phyloP scores from a whole-genome alignment of 75 land plant genomes.

The Gnetum montanum region DNA sequence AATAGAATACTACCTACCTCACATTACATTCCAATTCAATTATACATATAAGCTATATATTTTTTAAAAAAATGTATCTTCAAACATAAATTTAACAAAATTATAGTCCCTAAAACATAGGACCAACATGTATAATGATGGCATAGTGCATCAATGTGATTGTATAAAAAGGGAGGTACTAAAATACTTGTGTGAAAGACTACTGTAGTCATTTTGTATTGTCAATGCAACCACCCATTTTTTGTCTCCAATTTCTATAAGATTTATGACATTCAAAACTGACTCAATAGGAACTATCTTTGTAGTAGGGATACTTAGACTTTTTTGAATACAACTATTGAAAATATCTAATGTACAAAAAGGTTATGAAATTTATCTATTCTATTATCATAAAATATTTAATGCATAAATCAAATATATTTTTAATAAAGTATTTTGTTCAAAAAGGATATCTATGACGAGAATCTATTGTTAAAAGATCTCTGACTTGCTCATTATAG shows the following conservation, averaged over 20 bases:
- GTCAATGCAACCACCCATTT: slow-evolving; percentile 75
- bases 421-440: slow-evolving; percentile 36
- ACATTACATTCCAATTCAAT: too few species aligned
- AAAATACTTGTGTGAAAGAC: too few species aligned
- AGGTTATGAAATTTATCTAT: slow-evolving; percentile 7
- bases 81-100: too few species aligned
- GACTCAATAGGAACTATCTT: slow-evolving; percentile 55
- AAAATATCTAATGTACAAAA: slow-evolving; percentile 60
- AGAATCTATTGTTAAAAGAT: slow-evolving; percentile 49
- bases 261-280: slow-evolving; percentile 46
- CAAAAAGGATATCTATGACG: too few species aligned
- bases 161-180: too few species aligned
- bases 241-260: slow-evolving; percentile 66
- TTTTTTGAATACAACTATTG: slow-evolving; percentile 42
- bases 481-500: too few species aligned
- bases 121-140: too few species aligned
- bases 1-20: too few species aligned
- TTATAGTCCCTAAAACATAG: too few species aligned
- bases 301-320: slow-evolving; percentile 71
- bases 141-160: too few species aligned
- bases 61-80: too few species aligned
- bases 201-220: slow-evolving; percentile 66
- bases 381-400: neutral
- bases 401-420: neutral
- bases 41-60: too few species aligned